These are phyloP conservation scores for Talaromyces sp. DNA, from an alignment of 2,329 filamentous ascomycete species.

Conservation along the genomic window DNA sequence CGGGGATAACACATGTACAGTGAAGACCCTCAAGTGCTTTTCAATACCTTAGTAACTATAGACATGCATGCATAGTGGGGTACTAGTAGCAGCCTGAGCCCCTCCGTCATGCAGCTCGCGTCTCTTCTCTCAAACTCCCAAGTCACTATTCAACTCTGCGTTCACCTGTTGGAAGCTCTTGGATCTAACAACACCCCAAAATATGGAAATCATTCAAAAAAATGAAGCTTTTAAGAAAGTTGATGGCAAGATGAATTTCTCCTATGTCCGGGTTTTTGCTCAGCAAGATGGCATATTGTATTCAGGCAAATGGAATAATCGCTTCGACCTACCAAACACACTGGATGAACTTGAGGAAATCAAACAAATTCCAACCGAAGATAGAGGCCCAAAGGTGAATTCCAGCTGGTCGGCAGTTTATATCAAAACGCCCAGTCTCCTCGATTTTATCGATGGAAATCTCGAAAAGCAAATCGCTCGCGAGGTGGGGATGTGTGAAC, in stretches of 20 bases:
- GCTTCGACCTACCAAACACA: conserved; percentile 15
- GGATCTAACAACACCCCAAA: not conserved
- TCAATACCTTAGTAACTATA: too few relatives aligned
- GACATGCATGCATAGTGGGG: too few relatives aligned
- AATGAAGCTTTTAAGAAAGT: conserved; percentile 23
- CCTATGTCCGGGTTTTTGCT: conserved; percentile 25
- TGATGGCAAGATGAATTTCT: conserved; percentile 22
- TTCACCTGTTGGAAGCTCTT: not conserved
- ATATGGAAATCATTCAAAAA: conserved; percentile 26
- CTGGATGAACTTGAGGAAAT: conserved; percentile 20
- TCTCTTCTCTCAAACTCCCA: too few relatives aligned
- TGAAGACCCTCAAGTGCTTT: too few relatives aligned
- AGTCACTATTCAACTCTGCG: too few relatives aligned
- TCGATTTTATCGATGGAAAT: conserved; percentile 17
- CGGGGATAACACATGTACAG: too few relatives aligned
- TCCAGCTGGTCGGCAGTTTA: conserved; percentile 22
- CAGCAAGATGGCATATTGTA: conserved; percentile 21
- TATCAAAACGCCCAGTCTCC: conserved; percentile 25
- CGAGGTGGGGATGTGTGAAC: conserved; percentile 28
- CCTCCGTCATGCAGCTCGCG: too few relatives aligned
- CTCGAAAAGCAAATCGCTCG: conserved; percentile 22
- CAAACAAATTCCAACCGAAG: conserved; percentile 17
- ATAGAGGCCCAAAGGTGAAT: conserved; percentile 18
- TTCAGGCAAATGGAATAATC: conserved; percentile 24
- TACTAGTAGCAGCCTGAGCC: too few relatives aligned